Base-by-base conservation (phyloP, 352 stramenopile genomes). In the Globisporangium parvum region DNA sequence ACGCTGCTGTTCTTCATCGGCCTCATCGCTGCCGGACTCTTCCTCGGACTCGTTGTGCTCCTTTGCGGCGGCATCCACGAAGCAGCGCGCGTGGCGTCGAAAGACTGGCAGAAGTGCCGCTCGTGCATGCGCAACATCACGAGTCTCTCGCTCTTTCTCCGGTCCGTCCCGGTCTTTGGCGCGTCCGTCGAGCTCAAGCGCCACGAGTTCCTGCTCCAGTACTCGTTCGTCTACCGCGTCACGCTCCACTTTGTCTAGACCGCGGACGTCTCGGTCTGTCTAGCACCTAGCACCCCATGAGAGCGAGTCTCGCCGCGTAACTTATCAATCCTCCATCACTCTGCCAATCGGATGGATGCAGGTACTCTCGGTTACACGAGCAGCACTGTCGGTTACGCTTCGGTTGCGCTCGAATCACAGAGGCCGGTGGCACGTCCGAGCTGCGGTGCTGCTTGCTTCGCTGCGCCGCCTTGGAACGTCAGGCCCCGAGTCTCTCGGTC, bases 221-320 rank as follows among this genome's bases (percentile, higher is more conserved):
- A 93, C 62, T 93, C 84, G 54, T 66, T 93, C 24, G 80, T 92
- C 50, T 93, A 93, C 62, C 75, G 84, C 47, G 48, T 93, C 35
- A 67, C 78, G n/a, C 67, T 87, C 54, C 81, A 93, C 57, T 93
- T 89, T 59, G 77, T 93, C 17, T 91, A 35, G 24, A 20, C 20
- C 20, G 14, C 15, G 40, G n/a, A n/a, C n/a, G n/a, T n/a, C n/a
- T n/a, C n/a, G n/a, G n/a, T n/a, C n/a, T n/a, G n/a, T n/a, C n/a
- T n/a, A n/a, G n/a, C n/a, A n/a, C n/a, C n/a, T n/a, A n/a, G n/a
- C n/a, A n/a, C n/a, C n/a, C n/a, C n/a, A n/a, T n/a, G n/a, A n/a
- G n/a, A n/a, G n/a, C n/a, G n/a, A n/a, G n/a, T n/a, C n/a, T n/a
- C n/a, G n/a, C 20, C 40, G 40, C 40, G 17, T 20, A 20, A 28